A percentile compares a stretch with the other conserved stretches of the same genome.
These are phyloP conservation scores for Penicillium waksmanii DNA, from an alignment of 495 filamentous ascomycete species.

Conservation along the genomic window DNA sequence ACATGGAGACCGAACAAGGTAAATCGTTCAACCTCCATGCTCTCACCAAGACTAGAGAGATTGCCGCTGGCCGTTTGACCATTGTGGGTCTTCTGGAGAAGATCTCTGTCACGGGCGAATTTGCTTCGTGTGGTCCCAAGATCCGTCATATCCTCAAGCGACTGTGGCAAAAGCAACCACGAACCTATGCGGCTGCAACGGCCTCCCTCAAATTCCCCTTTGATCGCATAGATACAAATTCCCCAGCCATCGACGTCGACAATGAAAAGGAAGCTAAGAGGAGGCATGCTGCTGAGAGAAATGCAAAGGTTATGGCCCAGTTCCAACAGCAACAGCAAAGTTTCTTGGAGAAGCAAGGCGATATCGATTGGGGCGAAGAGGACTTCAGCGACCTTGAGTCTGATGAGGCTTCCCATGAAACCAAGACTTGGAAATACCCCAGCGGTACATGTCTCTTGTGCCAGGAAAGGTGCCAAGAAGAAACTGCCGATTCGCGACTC, in stretches of 20 bases:
- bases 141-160: slow-evolving; percentile 83
- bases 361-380: slow-evolving; percentile 82
- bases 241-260: slow-evolving; percentile 61
- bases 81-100: slow-evolving; percentile 76
- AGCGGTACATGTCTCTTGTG: slow-evolving; percentile 92
- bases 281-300: slow-evolving; percentile 81
- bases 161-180: slow-evolving; percentile 80
- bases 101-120: slow-evolving; percentile 72
- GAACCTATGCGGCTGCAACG: slow-evolving; percentile 64
- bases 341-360: slow-evolving; percentile 84
- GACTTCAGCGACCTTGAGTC: slow-evolving; percentile 71
- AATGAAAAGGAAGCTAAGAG: slow-evolving; percentile 85
- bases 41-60: slow-evolving; percentile 60
- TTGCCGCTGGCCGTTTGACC: slow-evolving; percentile 60
- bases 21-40: slow-evolving; percentile 72
- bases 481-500: slow-evolving; percentile 83
- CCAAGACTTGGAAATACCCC: slow-evolving; percentile 91
- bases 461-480: slow-evolving; percentile 97
- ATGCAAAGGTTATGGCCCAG: slow-evolving; percentile 93
- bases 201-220: slow-evolving; percentile 53
- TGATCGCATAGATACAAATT: slow-evolving; percentile 60
- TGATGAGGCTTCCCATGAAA: slow-evolving; percentile 57
- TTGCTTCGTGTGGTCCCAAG: slow-evolving; percentile 80
- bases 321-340: slow-evolving; percentile 96
- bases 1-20: slow-evolving; percentile 46